Percentiles rank a stretch among this genome's conserved stretches.
phyloP scores from a whole-genome alignment of 2,329 filamentous ascomycete species.

The Aspergillus glaucus region DNA sequence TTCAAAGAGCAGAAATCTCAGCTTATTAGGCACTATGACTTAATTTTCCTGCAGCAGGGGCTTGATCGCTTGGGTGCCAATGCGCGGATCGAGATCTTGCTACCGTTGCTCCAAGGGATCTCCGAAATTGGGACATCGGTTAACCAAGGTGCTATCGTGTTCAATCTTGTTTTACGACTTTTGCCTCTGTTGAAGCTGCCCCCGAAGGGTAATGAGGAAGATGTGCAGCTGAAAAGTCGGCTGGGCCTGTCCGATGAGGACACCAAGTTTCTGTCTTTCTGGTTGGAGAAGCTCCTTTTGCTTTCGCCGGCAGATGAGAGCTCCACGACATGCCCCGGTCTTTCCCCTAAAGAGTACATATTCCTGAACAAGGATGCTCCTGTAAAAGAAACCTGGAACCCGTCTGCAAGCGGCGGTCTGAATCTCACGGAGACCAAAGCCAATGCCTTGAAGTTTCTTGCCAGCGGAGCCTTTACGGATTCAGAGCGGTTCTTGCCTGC shows the following conservation, averaged over 20 bases:
- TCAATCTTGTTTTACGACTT: conserved; percentile 75
- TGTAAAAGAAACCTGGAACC: conserved; percentile 53
- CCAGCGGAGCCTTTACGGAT: conserved; percentile 80
- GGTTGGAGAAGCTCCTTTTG: conserved; percentile 72
- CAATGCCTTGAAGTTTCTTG: conserved; percentile 63
- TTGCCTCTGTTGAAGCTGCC: conserved; percentile 64
- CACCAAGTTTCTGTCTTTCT: conserved; percentile 64
- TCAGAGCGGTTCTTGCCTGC: conserved; percentile 77
- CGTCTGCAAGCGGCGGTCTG: conserved; percentile 53
- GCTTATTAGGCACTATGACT: conserved; percentile 79
- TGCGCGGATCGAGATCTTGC: conserved; percentile 67
- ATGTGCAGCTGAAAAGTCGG: conserved; percentile 58
- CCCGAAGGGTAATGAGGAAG: conserved; percentile 69
- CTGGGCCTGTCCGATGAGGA: conserved; percentile 67
- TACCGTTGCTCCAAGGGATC: conserved; percentile 62
- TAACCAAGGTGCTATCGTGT: conserved; percentile 59
- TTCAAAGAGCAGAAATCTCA: conserved; percentile 72
- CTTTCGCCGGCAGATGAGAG: conserved; percentile 48
- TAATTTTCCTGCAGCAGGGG: conserved; percentile 84
- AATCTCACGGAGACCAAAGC: conserved; percentile 66
- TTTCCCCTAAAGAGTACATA: conserved; percentile 59
- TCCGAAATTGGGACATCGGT: conserved; percentile 51
- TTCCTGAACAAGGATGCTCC: conserved; percentile 59
- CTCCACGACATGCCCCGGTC: conserved; percentile 49
- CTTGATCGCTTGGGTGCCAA: conserved; percentile 53